Conservation (phyloP, 257 asterid genomes). For the Solanum etuberosum region DNA sequence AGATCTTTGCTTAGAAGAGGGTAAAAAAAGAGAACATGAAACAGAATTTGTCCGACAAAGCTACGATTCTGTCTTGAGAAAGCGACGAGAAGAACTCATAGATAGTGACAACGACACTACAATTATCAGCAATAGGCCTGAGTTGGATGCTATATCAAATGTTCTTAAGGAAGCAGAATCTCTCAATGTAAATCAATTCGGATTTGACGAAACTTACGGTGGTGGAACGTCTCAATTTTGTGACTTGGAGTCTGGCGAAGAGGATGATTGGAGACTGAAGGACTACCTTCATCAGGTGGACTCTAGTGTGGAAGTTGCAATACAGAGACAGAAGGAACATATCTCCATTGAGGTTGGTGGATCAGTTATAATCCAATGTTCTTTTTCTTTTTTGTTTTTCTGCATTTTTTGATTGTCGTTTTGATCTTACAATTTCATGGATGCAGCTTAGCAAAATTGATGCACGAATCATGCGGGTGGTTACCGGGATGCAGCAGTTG, state of each 20-base stretch:
- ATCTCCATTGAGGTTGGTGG: conserved; percentile 71
- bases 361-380: not conserved
- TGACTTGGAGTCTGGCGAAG: conserved; percentile 84
- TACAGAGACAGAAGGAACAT: conserved; percentile 86
- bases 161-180: conserved; percentile 85
- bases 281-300: conserved; percentile 77
- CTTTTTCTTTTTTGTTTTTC: not conserved
- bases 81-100: conserved; percentile 59
- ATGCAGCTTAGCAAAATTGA: conserved; percentile 91
- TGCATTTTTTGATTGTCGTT: not conserved
- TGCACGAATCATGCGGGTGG: conserved; percentile 56
- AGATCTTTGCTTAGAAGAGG: conserved; percentile 83
- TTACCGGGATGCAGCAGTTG: conserved; percentile 64
- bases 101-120: conserved; percentile 39
- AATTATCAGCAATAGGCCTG: conserved; percentile 47
- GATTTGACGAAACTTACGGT: conserved; percentile 65
- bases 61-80: conserved; percentile 63
- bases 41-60: conserved; percentile 41
- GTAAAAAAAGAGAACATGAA: conserved; percentile 62
- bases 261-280: conserved; percentile 73
- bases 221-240: conserved; percentile 54
- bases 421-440: conserved; percentile 20
- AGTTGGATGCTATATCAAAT: conserved; percentile 80
- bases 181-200: conserved; percentile 60
- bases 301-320: conserved; percentile 76